phyloP scores from a whole-genome alignment of 2,329 filamentous ascomycete species.

The Phaeosphaeria sp. region DNA sequence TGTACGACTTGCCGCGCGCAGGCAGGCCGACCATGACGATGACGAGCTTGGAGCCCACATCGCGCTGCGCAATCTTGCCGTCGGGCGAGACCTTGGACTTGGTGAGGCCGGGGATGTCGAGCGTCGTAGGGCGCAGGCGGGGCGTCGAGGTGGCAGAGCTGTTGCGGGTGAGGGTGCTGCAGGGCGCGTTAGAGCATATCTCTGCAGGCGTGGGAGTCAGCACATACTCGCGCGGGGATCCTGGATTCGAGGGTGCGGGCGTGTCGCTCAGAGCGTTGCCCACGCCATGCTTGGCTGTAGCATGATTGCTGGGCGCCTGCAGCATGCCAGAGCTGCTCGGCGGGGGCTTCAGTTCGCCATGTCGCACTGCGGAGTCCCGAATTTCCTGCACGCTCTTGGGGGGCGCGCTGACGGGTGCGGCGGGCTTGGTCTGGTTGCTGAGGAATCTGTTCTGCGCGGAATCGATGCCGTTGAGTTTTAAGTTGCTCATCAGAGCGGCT shows the following conservation, averaged over 20 bases:
- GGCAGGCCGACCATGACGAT: conserved; percentile 98
- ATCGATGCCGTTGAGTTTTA: conserved; percentile 31
- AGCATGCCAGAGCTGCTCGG: conserved; percentile 21
- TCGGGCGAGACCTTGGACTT: conserved; percentile 95
- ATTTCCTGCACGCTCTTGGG: conserved; percentile 33
- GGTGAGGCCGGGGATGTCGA: conserved; percentile 96
- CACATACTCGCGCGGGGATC: conserved; percentile 67
- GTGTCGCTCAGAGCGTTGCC: conserved; percentile 67
- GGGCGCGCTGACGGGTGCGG: conserved; percentile 8
- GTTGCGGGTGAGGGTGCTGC: conserved; percentile 71
- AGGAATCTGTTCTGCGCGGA: conserved; percentile 23
- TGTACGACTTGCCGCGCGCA: conserved; percentile 95
- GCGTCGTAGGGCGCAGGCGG: conserved; percentile 85
- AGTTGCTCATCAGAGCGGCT: conserved; percentile 58
- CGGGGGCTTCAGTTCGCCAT: conserved; percentile 42
- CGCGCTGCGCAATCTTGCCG: conserved; percentile 88
- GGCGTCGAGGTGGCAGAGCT: conserved; percentile 81
- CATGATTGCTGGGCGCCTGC: conserved; percentile 22
- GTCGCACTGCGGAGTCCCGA: conserved; percentile 29
- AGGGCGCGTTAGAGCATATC: conserved; percentile 24
- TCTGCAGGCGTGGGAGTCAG: conserved; percentile 7
- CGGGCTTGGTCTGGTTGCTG: conserved; percentile 23
- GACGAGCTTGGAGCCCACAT: conserved; percentile 94
- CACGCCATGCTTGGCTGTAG: conserved; percentile 50
- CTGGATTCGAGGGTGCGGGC: conserved; percentile 67